Base-by-base conservation (phyloP, 2,329 filamentous ascomycete genomes). In the Calonectria pseudoturangicola region DNA sequence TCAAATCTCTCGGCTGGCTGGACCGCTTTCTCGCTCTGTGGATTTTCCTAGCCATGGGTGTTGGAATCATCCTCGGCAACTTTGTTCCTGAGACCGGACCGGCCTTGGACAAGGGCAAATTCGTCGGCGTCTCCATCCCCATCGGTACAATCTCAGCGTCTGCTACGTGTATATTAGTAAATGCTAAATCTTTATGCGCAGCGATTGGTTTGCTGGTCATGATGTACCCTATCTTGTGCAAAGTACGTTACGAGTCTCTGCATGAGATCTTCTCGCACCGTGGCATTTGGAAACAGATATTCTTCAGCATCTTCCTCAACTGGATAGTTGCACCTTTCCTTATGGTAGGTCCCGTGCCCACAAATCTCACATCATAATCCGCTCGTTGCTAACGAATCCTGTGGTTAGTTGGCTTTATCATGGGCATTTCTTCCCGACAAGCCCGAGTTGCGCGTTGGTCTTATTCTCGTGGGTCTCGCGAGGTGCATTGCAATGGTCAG, bases 171-270 rank as follows among this genome's bases (percentile, higher is more conserved):
- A 15, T 12, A 33, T 9, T 33, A 33, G 30, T 9, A 33, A 33
- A 33, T 9, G 9, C 30, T 33, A 33, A 33, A 5, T 33, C 30
- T 33, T 9, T 33, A 5, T 9, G 30, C 47, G 0, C 21, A 94
- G 94, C 95, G 0, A 86, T 97, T 60, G 95, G 95, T 0, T 85
- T 98, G 0, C 88, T 98, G 1, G 92, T 97, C 51, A 98, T 98
- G 95, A 98, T 98, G 94, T 98, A 97, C 80, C 95, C 95, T 0
- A 97, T 98, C 72, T 86, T 98, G 0, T 97, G 94, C 88, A 97
- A 97, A 82, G 93, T 97, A 6, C 91, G 91, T 47, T 97, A 92
- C 83, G 95, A 97, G 82, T 90, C 90, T 0, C 84, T 97, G 12
- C 94, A 95, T 81, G 85, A 89, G 3, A 86, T 95, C 4, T 89